These are phyloP conservation scores for Closterium sp. DNA, from an alignment of 139 green algal genomes.

Conservation along the genomic window DNA sequence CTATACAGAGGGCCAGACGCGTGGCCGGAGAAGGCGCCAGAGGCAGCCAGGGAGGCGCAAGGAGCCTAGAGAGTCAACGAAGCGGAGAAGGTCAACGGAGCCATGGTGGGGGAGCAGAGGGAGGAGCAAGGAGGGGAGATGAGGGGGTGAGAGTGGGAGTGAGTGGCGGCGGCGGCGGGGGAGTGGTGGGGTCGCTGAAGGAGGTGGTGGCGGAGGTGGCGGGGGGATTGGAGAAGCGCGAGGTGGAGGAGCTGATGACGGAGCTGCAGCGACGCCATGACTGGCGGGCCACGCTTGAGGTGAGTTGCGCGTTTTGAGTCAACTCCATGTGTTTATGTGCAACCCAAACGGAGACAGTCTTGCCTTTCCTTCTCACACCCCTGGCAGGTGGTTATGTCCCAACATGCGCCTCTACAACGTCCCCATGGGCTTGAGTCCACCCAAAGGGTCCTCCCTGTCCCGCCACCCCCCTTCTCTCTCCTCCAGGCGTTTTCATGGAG, in stretches of 20 bases:
- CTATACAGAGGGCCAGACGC: not conserved
- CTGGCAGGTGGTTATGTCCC: not conserved
- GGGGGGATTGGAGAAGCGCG: constrained; percentile 17
- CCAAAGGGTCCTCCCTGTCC: not conserved
- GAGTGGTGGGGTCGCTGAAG: not conserved
- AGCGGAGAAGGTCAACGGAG: not conserved
- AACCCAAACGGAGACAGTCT: not conserved
- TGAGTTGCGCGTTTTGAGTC: too few relatives aligned
- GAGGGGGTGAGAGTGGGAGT: too few relatives aligned
- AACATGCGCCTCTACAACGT: not conserved
- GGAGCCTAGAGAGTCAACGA: not conserved
- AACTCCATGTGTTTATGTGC: too few relatives aligned
- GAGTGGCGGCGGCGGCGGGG: not conserved
- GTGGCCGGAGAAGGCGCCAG: not conserved
- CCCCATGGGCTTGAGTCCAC: not conserved
- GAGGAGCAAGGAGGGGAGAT: not conserved
- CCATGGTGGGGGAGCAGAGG: not conserved
- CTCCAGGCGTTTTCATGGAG: constrained; percentile 49
- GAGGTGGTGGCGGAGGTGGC: constrained; percentile 6
- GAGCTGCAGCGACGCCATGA: constrained; percentile 40
- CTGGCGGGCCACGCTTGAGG: constrained; percentile 23
- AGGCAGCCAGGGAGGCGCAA: not conserved
- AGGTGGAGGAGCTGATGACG: constrained; percentile 20
- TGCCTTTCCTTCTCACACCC: not conserved
- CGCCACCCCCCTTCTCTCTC: not conserved